A percentile compares a stretch with the other conserved stretches of the same genome.
Evolutionary conservation across 2,329 filamentous ascomycete genomes (phyloP).

Genomic region (Fusarium xyrophilum): DNA sequence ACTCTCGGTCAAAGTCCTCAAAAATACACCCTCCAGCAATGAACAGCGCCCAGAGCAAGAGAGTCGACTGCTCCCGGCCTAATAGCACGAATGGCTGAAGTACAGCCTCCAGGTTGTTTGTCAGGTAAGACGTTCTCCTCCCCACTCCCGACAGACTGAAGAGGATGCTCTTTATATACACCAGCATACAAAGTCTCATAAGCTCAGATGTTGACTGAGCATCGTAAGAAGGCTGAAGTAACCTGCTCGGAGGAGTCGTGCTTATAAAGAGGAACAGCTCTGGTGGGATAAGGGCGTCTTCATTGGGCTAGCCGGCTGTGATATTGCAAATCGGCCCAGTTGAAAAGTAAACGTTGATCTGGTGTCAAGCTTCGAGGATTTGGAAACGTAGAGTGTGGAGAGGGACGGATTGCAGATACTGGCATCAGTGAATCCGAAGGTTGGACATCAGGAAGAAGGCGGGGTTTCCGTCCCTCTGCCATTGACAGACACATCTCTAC

Average conservation of each 20-base stretch:
- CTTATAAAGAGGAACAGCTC: background rate
- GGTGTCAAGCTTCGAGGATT: accelerated
- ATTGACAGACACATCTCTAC: background rate
- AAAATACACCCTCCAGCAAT: accelerated
- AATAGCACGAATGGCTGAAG: accelerated
- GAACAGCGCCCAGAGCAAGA: background rate
- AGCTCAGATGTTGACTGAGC: accelerated
- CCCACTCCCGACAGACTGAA: background rate
- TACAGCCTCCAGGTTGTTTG: accelerated
- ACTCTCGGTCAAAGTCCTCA: background rate
- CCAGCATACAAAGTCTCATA: background rate
- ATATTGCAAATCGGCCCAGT: background rate
- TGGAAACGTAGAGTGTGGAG: accelerated
- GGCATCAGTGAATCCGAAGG: background rate
- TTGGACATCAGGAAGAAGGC: accelerated
- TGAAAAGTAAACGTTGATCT: accelerated
- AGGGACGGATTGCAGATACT: too few relatives aligned
- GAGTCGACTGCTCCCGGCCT: accelerated
- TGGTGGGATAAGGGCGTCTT: accelerated
- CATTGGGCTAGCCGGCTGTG: background rate
- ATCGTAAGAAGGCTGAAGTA: background rate
- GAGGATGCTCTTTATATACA: background rate
- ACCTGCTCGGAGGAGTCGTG: background rate
- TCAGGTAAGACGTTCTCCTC: accelerated
- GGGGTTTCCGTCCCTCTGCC: background rate